These are phyloP conservation scores for Nephelium lappaceum DNA, from an alignment of 345 rosid genomes.

Conservation along the genomic window DNA sequence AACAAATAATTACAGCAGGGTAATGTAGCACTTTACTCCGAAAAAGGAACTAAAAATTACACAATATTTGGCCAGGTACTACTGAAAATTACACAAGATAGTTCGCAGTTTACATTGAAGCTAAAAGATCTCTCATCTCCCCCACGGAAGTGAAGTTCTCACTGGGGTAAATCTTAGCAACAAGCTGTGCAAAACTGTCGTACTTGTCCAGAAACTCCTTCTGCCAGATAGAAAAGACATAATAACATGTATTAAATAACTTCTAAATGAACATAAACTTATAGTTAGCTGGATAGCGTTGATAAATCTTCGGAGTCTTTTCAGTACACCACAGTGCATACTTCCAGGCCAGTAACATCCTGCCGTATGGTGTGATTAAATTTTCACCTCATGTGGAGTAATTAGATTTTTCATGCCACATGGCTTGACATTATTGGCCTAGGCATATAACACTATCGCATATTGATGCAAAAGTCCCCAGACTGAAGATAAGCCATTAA, in stretches of 20 bases:
- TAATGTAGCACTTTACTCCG: constrained; percentile 19
- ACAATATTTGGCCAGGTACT: constrained; percentile 4
- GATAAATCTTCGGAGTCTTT: neutral
- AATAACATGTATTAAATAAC: neutral
- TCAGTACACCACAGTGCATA: neutral
- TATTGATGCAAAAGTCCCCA: no score
- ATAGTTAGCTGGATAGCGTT: neutral
- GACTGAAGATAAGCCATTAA: no score
- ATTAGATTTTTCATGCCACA: neutral
- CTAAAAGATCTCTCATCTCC: constrained; percentile 83
- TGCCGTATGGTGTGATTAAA: neutral
- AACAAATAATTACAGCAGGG: constrained; percentile 30
- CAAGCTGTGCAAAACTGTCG: constrained; percentile 84
- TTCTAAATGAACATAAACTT: neutral
- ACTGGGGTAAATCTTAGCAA: constrained; percentile 82
- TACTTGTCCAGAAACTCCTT: constrained; percentile 96
- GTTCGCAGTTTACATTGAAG: constrained; percentile 62
- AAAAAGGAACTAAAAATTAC: constrained; percentile 5
- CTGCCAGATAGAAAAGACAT: constrained; percentile 42
- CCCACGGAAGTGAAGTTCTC: constrained; percentile 73
- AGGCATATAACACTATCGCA: neutral
- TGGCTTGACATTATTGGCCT: neutral
- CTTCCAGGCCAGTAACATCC: neutral
- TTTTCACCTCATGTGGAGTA: neutral
- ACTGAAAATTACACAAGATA: constrained; percentile 18